Evolutionary conservation across 73 alveolate genomes (phyloP).

Genomic region (Uronychia setigera): DNA sequence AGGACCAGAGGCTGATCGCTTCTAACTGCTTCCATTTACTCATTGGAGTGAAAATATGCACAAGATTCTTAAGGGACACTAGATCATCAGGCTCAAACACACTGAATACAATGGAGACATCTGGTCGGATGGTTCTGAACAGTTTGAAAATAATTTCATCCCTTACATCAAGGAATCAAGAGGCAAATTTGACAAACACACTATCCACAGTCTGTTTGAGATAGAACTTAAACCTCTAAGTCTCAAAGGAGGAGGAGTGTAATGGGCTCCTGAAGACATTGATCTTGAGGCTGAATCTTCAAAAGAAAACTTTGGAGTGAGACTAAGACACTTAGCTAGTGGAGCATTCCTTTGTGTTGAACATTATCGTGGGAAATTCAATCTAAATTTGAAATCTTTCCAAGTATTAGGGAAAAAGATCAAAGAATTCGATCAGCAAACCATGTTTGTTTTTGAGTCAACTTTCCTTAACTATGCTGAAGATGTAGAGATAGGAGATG

Average conservation of each 20-base stretch:
- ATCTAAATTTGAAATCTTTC: neutral
- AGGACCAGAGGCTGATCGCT: constrained; percentile 6
- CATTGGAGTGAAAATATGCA: constrained; percentile 24
- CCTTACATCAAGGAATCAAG: constrained; percentile 10
- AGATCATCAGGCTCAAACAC: constrained; percentile 17
- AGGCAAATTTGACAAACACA: constrained; percentile 20
- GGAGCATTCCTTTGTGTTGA: constrained; percentile 40
- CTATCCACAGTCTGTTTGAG: constrained; percentile 19
- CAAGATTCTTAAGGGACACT: constrained; percentile 29
- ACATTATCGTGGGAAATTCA: neutral
- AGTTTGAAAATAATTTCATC: neutral
- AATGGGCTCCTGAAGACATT: constrained; percentile 10
- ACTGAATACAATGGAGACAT: constrained; percentile 30
- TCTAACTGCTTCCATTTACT: constrained; percentile 28
- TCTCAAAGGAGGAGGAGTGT: neutral
- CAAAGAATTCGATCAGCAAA: constrained; percentile 4
- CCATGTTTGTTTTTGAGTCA: constrained; percentile 48
- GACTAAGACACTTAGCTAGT: constrained; percentile 57
- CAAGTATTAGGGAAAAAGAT: constrained; percentile 1
- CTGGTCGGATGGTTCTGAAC: constrained; percentile 11
- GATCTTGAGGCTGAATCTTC: neutral
- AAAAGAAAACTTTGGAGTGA: neutral
- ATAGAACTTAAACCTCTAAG: constrained; percentile 2
- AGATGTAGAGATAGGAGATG: neutral
- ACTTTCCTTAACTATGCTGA: constrained; percentile 48